phyloP scores from a whole-genome alignment of 1,284 basidiomycete genomes.

The Marasmius tenuissimus region DNA sequence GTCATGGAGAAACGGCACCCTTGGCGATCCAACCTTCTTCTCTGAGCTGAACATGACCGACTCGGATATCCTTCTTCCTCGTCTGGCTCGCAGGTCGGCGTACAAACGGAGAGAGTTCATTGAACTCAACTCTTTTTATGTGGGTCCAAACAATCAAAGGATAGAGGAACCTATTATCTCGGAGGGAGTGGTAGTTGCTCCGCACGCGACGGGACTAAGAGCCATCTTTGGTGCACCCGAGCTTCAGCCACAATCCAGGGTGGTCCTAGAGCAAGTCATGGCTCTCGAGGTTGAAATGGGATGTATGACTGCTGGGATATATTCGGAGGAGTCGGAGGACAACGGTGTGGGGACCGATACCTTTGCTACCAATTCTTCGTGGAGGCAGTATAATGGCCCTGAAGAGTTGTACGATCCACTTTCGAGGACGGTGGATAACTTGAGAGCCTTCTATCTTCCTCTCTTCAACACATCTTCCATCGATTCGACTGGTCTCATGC shows the following conservation, averaged over 20 bases:
- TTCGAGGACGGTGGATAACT: slow-evolving; percentile 11
- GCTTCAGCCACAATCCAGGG: slow-evolving; percentile 9
- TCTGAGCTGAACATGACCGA: slow-evolving; percentile 18
- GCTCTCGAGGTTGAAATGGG: slow-evolving; percentile 19
- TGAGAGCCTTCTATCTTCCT: slow-evolving; percentile 11
- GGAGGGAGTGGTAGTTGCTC: slow-evolving; percentile 15
- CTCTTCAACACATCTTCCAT: slow-evolving; percentile 15
- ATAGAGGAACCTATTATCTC: slow-evolving; percentile 12
- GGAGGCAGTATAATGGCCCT: slow-evolving; percentile 16
- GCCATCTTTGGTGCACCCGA: slow-evolving; percentile 17
- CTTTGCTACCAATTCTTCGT: slow-evolving; percentile 2
- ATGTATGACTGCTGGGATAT: slow-evolving; percentile 15
- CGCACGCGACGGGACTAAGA: slow-evolving; percentile 16
- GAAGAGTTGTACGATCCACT: slow-evolving; percentile 14
- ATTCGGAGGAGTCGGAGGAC: not conserved
- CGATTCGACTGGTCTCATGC: not conserved
- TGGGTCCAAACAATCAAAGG: slow-evolving; percentile 10
- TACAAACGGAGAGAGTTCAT: not conserved
- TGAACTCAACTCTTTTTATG: slow-evolving; percentile 16
- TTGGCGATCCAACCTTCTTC: slow-evolving; percentile 15
- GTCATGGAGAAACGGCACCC: slow-evolving; percentile 18
- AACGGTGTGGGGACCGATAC: not conserved
- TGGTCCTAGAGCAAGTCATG: slow-evolving; percentile 16
- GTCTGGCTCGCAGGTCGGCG: slow-evolving; percentile 5
- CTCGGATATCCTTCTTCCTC: slow-evolving; percentile 17